These are phyloP conservation scores for Artomyces pyxidatus DNA, from an alignment of 768 basidiomycete species.

Conservation along the genomic window DNA sequence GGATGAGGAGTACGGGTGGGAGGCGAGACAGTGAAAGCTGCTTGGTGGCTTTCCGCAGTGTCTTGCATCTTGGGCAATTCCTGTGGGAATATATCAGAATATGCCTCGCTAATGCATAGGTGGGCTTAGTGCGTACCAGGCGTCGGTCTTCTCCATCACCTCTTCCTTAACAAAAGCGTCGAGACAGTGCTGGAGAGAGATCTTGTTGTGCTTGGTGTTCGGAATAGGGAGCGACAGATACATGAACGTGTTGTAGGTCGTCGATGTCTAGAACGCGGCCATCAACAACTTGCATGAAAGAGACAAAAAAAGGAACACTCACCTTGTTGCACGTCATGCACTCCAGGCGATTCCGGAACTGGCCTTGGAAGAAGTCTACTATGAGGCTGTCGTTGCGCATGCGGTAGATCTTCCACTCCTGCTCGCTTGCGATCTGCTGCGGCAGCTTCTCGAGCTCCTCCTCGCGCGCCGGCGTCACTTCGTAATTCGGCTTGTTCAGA, in stretches of 20 bases:
- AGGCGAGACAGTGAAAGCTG: slow-evolving; percentile 84
- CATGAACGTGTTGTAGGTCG: slow-evolving; percentile 95
- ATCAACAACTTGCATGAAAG: slow-evolving; percentile 10
- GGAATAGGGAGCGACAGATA: slow-evolving; percentile 90
- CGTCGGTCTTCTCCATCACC: slow-evolving; percentile 85
- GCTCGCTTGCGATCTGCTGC: slow-evolving; percentile 79
- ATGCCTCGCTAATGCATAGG: not conserved
- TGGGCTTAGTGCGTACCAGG: slow-evolving; percentile 54
- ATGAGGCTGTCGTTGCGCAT: slow-evolving; percentile 88
- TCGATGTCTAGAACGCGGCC: slow-evolving; percentile 65
- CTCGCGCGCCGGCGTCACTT: slow-evolving; percentile 71
- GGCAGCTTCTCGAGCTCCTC: slow-evolving; percentile 83
- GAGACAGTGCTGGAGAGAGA: slow-evolving; percentile 73
- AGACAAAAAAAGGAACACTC: slow-evolving; percentile 19
- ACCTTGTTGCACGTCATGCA: slow-evolving; percentile 90
- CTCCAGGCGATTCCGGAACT: slow-evolving; percentile 83
- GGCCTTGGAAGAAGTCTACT: slow-evolving; percentile 97
- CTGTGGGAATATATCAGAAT: slow-evolving; percentile 31
- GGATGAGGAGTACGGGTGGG: slow-evolving; percentile 87
- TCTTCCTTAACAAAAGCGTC: slow-evolving; percentile 89
- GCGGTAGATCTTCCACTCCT: slow-evolving; percentile 89
- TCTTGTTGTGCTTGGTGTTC: slow-evolving; percentile 44
- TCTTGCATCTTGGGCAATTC: slow-evolving; percentile 94
- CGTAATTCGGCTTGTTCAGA: slow-evolving; percentile 56
- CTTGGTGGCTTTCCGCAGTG: slow-evolving; percentile 79